Conservation (phyloP, 345 rosid species). For the Melaleuca alternifolia region DNA sequence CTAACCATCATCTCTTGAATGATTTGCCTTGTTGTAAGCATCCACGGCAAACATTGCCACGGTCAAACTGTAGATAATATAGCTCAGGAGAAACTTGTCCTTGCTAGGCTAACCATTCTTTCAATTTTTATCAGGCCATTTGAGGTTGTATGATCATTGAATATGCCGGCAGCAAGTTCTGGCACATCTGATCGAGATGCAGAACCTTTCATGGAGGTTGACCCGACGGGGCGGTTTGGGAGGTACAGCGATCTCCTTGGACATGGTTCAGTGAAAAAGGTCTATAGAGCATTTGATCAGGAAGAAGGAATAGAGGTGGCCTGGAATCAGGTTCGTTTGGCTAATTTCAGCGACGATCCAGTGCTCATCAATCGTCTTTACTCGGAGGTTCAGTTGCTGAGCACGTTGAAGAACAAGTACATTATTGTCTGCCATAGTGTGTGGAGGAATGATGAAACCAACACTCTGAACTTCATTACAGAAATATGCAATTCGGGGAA, state of each 20-base stretch:
- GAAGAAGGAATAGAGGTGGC: slow-evolving; percentile 73
- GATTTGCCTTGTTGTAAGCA: neutral
- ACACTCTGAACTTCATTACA: slow-evolving; percentile 53
- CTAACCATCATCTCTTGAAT: neutral
- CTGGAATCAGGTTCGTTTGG: slow-evolving; percentile 60
- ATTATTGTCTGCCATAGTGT: slow-evolving; percentile 55
- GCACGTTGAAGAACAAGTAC: slow-evolving; percentile 39
- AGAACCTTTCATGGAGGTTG: slow-evolving; percentile 50
- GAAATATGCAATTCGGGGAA: slow-evolving; percentile 70
- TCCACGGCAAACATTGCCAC: neutral
- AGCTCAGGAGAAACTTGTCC: neutral
- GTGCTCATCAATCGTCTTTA: slow-evolving; percentile 39
- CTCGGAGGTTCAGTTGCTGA: slow-evolving; percentile 56
- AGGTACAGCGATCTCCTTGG: slow-evolving; percentile 50
- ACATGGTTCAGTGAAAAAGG: slow-evolving; percentile 58
- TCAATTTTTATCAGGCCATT: neutral
- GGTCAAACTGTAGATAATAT: neutral
- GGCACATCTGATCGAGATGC: slow-evolving; percentile 23
- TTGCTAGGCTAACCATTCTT: neutral
- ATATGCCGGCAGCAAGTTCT: slow-evolving; percentile 45
- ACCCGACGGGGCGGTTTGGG: slow-evolving; percentile 56
- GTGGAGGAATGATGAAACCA: slow-evolving; percentile 37
- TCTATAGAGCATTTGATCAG: slow-evolving; percentile 68
- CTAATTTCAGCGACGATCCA: slow-evolving; percentile 36
- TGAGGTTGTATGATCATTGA: neutral